phyloP scores from a whole-genome alignment of 164 flowering plant species.

The Vitis riparia region DNA sequence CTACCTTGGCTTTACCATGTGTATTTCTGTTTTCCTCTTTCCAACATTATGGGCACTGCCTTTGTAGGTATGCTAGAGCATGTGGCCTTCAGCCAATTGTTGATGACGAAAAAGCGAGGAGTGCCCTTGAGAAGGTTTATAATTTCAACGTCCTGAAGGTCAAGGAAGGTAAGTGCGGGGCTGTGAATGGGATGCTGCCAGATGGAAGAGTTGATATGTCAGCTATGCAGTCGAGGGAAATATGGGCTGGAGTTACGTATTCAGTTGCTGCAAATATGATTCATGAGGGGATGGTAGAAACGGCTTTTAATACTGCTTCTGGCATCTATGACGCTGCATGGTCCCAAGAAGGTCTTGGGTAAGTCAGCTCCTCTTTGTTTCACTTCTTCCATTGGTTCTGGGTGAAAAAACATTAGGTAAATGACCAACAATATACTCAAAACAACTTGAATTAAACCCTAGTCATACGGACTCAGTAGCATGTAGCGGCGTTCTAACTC shows the following conservation, averaged over 20 bases:
- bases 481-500: too few species aligned
- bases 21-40: neutral
- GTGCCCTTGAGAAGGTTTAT: constrained; percentile 62
- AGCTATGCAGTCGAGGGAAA: constrained; percentile 25
- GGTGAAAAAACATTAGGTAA: neutral
- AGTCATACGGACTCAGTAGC: too few species aligned
- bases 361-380: neutral
- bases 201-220: constrained; percentile 31
- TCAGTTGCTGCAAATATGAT: constrained; percentile 33
- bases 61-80: constrained; percentile 79
- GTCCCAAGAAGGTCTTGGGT: constrained; percentile 28
- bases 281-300: constrained; percentile 22
- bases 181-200: constrained; percentile 29
- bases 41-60: neutral
- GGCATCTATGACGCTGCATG: constrained; percentile 28
- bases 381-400: neutral
- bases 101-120: constrained; percentile 53
- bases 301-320: constrained; percentile 26
- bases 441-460: too few species aligned
- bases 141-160: constrained; percentile 70
- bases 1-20: neutral
- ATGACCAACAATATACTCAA: too few species aligned
- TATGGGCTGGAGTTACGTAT: constrained; percentile 37
- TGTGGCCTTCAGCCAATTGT: constrained; percentile 76
- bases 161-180: constrained; percentile 61